phyloP scores from a whole-genome alignment of 2,329 filamentous ascomycete genomes.

The Endoconidiophora laricicola region DNA sequence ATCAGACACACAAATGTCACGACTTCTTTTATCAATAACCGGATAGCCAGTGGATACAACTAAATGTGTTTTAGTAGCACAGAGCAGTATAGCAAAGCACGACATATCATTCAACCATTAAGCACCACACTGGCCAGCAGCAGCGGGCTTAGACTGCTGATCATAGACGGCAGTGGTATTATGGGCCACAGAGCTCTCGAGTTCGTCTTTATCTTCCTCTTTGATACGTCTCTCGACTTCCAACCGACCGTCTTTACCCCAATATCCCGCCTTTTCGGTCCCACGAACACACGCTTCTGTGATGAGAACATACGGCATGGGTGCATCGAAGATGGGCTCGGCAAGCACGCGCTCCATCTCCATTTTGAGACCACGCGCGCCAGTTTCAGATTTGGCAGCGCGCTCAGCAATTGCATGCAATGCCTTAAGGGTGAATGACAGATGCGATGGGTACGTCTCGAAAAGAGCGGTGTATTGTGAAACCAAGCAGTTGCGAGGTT shows the following conservation, averaged over 20 bases:
- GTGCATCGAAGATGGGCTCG: slow-evolving; percentile 69
- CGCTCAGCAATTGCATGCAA: slow-evolving; percentile 63
- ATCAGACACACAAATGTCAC: background rate
- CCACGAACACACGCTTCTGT: slow-evolving; percentile 52
- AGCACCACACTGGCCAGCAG: slow-evolving; percentile 32
- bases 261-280: slow-evolving; percentile 41
- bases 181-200: slow-evolving; percentile 5
- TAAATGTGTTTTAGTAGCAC: background rate
- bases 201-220: slow-evolving; percentile 35
- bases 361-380: slow-evolving; percentile 62
- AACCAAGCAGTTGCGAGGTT: slow-evolving; percentile 76
- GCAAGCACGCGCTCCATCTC: slow-evolving; percentile 65
- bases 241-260: slow-evolving; percentile 53
- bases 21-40: no score
- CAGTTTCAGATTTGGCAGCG: slow-evolving; percentile 48
- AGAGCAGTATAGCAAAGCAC: background rate
- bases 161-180: slow-evolving; percentile 21
- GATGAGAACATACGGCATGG: slow-evolving; percentile 58
- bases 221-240: slow-evolving; percentile 52
- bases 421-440: slow-evolving; percentile 69
- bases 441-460: slow-evolving; percentile 57
- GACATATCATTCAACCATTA: slow-evolving; percentile 16
- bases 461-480: slow-evolving; percentile 84
- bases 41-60: no score
- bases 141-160: slow-evolving; percentile 20